phyloP scores from a whole-genome alignment of 2,329 filamentous ascomycete genomes.

The Calonectria naviculata region DNA sequence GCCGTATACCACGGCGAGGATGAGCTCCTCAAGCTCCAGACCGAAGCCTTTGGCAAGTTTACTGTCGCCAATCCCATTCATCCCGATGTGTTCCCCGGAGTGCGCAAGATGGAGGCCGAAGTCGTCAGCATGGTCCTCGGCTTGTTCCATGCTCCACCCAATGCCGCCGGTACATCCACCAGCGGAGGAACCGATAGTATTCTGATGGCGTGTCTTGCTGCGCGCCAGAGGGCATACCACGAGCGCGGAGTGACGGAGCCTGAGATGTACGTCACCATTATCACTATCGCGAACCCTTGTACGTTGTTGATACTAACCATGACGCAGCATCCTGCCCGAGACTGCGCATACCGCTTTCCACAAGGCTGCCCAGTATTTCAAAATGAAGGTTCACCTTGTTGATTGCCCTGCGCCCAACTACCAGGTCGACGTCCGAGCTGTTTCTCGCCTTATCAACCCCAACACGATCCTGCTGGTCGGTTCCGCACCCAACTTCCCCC shows the following conservation, averaged over 20 bases:
- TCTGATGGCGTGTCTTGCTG: conserved; percentile 91
- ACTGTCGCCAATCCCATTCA: conserved; percentile 97
- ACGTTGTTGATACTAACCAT: conserved; percentile 22
- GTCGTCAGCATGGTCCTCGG: conserved; percentile 94
- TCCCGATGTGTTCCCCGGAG: conserved; percentile 96
- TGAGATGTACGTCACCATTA: conserved; percentile 79
- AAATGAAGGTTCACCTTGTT: conserved; percentile 93
- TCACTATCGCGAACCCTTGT: conserved; percentile 16
- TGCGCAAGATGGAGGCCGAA: conserved; percentile 99
- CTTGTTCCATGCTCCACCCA: conserved; percentile 90
- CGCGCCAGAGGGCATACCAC: conserved; percentile 86
- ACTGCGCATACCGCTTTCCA: conserved; percentile 97
- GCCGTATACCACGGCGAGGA: conserved; percentile 96
- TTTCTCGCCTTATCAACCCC: conserved; percentile 88
- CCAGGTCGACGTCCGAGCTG: conserved; percentile 82
- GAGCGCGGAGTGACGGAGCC: conserved; percentile 92
- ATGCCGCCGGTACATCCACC: conserved; percentile 88
- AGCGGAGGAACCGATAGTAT: conserved; percentile 97
- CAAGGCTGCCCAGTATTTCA: conserved; percentile 95
- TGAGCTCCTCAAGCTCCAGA: conserved; percentile 84
- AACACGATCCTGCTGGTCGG: conserved; percentile 96
- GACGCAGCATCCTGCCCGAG: conserved; percentile 84
- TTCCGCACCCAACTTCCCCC: conserved; percentile 96
- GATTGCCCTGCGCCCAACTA: conserved; percentile 86
- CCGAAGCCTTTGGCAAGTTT: conserved; percentile 93